These are phyloP conservation scores for Periconia macrospinosa DNA, from an alignment of 2,329 filamentous ascomycete species.

Conservation along the genomic window DNA sequence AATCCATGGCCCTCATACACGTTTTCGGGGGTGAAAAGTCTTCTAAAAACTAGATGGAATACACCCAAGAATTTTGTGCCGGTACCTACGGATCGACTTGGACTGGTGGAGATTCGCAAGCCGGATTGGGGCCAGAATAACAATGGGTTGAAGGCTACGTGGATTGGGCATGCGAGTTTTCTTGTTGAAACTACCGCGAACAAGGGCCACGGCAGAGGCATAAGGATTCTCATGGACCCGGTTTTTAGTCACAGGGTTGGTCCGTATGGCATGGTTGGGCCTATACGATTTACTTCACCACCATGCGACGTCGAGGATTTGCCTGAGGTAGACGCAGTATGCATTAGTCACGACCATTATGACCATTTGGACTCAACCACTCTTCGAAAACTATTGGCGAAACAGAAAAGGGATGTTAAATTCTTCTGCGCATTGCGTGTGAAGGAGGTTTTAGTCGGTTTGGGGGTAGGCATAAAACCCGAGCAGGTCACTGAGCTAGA, in stretches of 20 bases:
- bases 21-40: conserved; percentile 21
- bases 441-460: conserved; percentile 39
- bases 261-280: conserved; percentile 51
- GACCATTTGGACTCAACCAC: conserved; percentile 57
- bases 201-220: conserved; percentile 36
- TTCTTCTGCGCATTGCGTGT: conserved; percentile 49
- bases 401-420: conserved; percentile 41
- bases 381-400: conserved; percentile 45
- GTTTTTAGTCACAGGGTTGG: conserved; percentile 56
- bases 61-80: conserved; percentile 50
- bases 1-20: conserved; percentile 55
- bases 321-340: conserved; percentile 55
- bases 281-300: conserved; percentile 55
- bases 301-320: conserved; percentile 55
- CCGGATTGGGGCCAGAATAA: conserved; percentile 44
- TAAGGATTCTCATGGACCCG: conserved; percentile 56
- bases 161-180: conserved; percentile 57
- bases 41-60: conserved; percentile 42
- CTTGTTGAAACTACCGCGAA: conserved; percentile 47
- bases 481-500: conserved; percentile 52
- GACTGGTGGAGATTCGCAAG: conserved; percentile 47
- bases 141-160: conserved; percentile 49
- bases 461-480: conserved; percentile 41
- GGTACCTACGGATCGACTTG: conserved; percentile 44
- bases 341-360: conserved; percentile 61